phyloP scores from a whole-genome alignment of 2,329 filamentous ascomycete species.

The Hymenoscyphus fructigenus region DNA sequence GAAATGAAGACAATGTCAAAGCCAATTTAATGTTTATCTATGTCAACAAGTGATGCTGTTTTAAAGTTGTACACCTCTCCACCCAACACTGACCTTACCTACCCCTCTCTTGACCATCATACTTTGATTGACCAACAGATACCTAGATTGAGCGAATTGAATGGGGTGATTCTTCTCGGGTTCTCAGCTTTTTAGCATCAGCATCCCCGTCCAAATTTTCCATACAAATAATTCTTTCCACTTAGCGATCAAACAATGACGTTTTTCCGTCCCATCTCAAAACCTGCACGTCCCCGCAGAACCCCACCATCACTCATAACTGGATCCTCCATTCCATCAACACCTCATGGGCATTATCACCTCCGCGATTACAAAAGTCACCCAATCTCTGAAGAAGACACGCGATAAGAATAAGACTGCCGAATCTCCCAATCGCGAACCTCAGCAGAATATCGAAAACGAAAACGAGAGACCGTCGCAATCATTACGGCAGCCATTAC shows the following conservation, averaged over 20 bases:
- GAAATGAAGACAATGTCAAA: conserved; percentile 31
- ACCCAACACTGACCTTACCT: too few relatives aligned
- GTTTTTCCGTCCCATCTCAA: not conserved
- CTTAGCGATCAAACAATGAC: not conserved
- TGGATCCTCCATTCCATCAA: not conserved
- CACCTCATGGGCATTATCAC: conserved; percentile 1
- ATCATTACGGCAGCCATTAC: too few relatives aligned
- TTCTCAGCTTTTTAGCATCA: not conserved
- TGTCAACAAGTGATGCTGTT: not conserved
- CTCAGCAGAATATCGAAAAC: not conserved
- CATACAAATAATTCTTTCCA: not conserved
- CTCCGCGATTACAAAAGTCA: not conserved
- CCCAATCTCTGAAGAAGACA: not conserved
- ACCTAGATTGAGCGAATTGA: too few relatives aligned
- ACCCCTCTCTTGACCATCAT: too few relatives aligned
- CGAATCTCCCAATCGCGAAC: too few relatives aligned
- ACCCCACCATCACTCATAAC: conserved; percentile 12
- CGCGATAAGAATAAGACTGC: not conserved
- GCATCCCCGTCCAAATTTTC: not conserved
- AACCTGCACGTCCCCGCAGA: conserved; percentile 20
- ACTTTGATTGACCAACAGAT: too few relatives aligned
- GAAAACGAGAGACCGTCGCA: too few relatives aligned
- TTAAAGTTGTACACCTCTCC: not conserved
- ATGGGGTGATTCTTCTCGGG: too few relatives aligned
- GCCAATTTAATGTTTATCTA: not conserved